Evolutionary conservation across 1,139 yeast species (phyloP), one percentile per base, ranked within the genome.

Genomic region (Blastobotrys buckinghamii): DNA sequence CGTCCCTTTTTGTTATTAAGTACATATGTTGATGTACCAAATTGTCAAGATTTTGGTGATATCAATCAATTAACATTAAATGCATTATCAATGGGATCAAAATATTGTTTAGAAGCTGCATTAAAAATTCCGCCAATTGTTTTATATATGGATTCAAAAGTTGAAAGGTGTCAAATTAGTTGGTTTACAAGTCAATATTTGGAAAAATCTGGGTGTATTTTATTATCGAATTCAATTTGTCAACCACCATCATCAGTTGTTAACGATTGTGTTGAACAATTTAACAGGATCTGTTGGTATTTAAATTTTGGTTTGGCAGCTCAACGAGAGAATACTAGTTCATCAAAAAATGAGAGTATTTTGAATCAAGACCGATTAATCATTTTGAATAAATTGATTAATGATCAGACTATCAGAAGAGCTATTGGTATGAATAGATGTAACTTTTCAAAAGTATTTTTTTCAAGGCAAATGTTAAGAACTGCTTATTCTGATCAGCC

Each of bases 1-100:
- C 78, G 97, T 46, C 97, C 97, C 1, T 89, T 88, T 62, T 44
- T 49, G 24, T 12, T 49, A 35, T 33, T 43, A n/a, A 36, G 12
- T 27, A 16, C 40, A 15, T 49, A 49, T 32, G 20, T 46, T 15
- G 48, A 49, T 35, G 29, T 39, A 15, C 47, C 44, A 12, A 39
- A 42, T 30, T 27, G 40, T 8, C 22, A 34, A 15, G 42, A 42
- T 34, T 22, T 22, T 16, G 42, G 47, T 4, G 36, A 49, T 13
- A 44, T 46, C 8, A 29, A 45, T 6, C 45, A 36, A 5, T 40
- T 38, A 5, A 27, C 35, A 15, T 16, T 40, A 8, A 37, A 49
- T 9, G 41, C 45, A 29, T 37, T 49, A 29, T 6, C 6, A n/a
- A n/a, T 36, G 19, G 50, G 48, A 3, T 30, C 52, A 13, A 19